Conservation (phyloP, 352 stramenopile genomes). For the Blastocystis sp. region DNA sequence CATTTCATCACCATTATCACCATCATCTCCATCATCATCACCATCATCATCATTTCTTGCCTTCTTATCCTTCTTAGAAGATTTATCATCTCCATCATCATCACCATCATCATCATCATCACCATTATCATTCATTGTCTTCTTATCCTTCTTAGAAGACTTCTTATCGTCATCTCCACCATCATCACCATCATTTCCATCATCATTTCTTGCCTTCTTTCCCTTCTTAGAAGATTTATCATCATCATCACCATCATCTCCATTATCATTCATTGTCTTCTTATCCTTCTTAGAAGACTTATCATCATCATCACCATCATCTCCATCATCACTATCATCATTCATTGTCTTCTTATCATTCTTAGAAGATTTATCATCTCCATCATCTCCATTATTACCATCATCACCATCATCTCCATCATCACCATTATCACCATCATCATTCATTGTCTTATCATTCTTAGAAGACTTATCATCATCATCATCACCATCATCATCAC, state of each 20-base stretch:
- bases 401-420: background rate
- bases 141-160: background rate
- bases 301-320: constrained; percentile 4
- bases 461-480: too few species aligned
- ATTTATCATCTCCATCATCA: background rate
- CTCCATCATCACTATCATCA: background rate
- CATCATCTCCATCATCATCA: too few species aligned
- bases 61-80: too few species aligned
- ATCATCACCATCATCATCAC: background rate
- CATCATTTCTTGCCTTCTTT: background rate
- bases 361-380: background rate
- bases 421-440: background rate
- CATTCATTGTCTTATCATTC: background rate
- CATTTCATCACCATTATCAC: too few species aligned
- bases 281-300: background rate
- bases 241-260: background rate
- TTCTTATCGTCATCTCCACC: background rate
- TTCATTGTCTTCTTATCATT: background rate
- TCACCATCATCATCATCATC: constrained; percentile 51
- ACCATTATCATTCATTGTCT: background rate
- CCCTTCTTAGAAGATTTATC: background rate
- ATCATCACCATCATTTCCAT: background rate
- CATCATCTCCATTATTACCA: background rate
- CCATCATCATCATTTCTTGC: background rate
- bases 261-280: background rate